A percentile compares a stretch with the other conserved stretches of the same genome.
phyloP scores from a whole-genome alignment of 441 rosid species.

The Arabidopsis lyrata region DNA sequence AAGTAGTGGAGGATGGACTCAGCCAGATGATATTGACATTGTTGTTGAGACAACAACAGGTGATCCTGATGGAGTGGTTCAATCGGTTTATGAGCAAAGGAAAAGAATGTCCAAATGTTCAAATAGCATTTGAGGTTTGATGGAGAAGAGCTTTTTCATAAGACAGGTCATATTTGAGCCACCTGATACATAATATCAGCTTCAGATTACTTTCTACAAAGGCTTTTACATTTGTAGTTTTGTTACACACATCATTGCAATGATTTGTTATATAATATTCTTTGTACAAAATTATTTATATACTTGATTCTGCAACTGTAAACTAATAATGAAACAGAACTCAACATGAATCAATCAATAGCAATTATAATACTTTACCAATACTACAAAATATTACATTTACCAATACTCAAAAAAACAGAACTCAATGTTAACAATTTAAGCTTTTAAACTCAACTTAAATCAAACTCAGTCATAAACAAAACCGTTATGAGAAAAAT shows the following conservation, averaged over 20 bases:
- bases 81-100: conserved; percentile 79
- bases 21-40: conserved; percentile 79
- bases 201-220: conserved; percentile 50
- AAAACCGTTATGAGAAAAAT: neutral
- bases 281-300: too few relatives aligned
- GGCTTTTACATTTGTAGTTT: neutral
- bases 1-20: conserved; percentile 80
- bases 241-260: too few relatives aligned
- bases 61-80: conserved; percentile 75
- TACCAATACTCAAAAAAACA: too few relatives aligned
- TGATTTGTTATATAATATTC: too few relatives aligned
- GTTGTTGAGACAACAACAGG: conserved; percentile 75
- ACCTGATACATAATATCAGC: conserved; percentile 50
- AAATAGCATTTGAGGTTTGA: conserved; percentile 87
- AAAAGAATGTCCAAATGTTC: conserved; percentile 83
- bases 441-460: too few relatives aligned
- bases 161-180: conserved; percentile 54
- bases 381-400: too few relatives aligned
- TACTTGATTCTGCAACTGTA: too few relatives aligned
- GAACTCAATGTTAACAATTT: too few relatives aligned
- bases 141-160: conserved; percentile 89
- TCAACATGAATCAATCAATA: too few relatives aligned
- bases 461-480: neutral
- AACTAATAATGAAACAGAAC: too few relatives aligned
- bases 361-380: too few relatives aligned